phyloP scores from a whole-genome alignment of 257 asterid species.

The Nicotiana knightiana region DNA sequence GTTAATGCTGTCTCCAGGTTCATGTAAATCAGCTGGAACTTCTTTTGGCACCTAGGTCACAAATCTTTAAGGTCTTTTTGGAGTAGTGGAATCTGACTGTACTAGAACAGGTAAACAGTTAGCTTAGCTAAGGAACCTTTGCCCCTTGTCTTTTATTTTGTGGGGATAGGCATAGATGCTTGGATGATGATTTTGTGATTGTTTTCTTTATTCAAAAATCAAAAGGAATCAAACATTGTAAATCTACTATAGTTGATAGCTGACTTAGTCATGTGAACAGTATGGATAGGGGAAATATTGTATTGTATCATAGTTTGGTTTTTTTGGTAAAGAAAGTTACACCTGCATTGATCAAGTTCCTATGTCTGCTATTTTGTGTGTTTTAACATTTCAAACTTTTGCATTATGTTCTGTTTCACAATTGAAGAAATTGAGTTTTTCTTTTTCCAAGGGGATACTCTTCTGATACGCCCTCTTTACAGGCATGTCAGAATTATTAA shows the following conservation, averaged over 20 bases:
- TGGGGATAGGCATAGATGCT: background rate
- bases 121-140: background rate
- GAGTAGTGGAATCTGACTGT: background rate
- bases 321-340: background rate
- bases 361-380: background rate
- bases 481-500: background rate
- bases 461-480: background rate
- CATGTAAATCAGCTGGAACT: background rate
- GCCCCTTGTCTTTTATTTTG: background rate
- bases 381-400: background rate
- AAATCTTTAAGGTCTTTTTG: background rate
- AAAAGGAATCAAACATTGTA: background rate
- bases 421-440: background rate
- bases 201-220: background rate
- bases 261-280: background rate
- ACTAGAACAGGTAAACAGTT: background rate
- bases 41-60: background rate
- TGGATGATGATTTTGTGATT: background rate
- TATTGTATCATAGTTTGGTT: background rate
- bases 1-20: background rate
- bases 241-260: background rate
- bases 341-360: background rate
- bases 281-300: background rate
- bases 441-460: background rate
- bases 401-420: background rate